phyloP scores from a whole-genome alignment of 2,329 filamentous ascomycete genomes.

The Fonsecaea nubica region DNA sequence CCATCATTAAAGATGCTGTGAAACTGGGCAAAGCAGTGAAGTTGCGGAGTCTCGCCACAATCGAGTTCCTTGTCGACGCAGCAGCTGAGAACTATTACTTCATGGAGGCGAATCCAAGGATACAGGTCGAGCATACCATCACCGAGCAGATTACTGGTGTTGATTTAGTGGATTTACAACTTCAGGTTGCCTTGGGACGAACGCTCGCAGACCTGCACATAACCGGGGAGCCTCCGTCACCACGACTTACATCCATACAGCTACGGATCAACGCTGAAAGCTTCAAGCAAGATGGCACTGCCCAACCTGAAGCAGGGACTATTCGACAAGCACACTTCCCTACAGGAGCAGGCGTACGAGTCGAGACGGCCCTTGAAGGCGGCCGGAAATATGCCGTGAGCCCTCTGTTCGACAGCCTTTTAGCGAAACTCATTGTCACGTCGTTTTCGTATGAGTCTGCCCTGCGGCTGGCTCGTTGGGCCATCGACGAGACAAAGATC shows the following conservation, averaged over 20 bases:
- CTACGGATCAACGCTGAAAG: constrained; percentile 36
- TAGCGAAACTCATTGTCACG: constrained; percentile 65
- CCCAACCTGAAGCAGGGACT: constrained; percentile 34
- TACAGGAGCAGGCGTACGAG: constrained; percentile 62
- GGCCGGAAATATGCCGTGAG: constrained; percentile 52
- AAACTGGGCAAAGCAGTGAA: constrained; percentile 92
- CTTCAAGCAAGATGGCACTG: constrained; percentile 33
- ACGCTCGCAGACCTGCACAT: constrained; percentile 30
- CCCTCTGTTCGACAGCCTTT: constrained; percentile 63
- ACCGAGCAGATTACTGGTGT: constrained; percentile 62
- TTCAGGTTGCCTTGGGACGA: constrained; percentile 50
- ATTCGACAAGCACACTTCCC: constrained; percentile 52
- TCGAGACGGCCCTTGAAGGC: constrained; percentile 61
- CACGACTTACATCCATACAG: constrained; percentile 35
- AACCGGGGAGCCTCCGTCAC: constrained; percentile 28
- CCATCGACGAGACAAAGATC: constrained; percentile 62
- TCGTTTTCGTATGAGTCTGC: constrained; percentile 60
- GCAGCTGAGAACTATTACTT: constrained; percentile 85
- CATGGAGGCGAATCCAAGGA: constrained; percentile 65
- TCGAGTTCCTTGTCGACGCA: constrained; percentile 97
- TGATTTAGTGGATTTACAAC: constrained; percentile 63
- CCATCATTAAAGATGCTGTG: constrained; percentile 88
- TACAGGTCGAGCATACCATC: constrained; percentile 68
- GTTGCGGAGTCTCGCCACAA: constrained; percentile 98
- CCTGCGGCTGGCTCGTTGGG: constrained; percentile 61